These are phyloP conservation scores for Metarhizium album DNA, from an alignment of 2,329 filamentous ascomycete species.

Conservation along the genomic window DNA sequence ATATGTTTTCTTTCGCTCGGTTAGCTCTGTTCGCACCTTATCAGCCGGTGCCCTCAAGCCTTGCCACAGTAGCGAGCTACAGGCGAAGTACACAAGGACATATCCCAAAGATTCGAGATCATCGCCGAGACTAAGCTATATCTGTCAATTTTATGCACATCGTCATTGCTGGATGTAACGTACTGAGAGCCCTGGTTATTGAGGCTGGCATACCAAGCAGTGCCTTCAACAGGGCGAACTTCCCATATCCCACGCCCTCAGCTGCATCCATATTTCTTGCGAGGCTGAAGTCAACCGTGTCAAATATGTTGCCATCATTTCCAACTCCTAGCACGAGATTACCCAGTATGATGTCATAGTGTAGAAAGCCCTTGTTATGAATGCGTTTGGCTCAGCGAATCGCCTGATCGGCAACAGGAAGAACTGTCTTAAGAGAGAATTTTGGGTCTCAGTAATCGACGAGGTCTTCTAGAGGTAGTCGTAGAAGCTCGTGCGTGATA, in stretches of 20 bases:
- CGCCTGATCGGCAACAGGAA: slow-evolving; percentile 91
- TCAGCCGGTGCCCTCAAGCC: slow-evolving; percentile 17
- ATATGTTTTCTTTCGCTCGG: slow-evolving; percentile 18
- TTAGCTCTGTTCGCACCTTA: slow-evolving; percentile 49
- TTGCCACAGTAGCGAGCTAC: background rate
- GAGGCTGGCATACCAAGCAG: background rate
- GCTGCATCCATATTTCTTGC: slow-evolving; percentile 40
- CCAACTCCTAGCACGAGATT: slow-evolving; percentile 99
- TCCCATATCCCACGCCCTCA: background rate
- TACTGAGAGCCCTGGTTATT: background rate
- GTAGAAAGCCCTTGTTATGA: slow-evolving; percentile 98
- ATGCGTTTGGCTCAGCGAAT: slow-evolving; percentile 99
- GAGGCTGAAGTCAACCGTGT: slow-evolving; percentile 96
- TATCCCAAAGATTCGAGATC: background rate
- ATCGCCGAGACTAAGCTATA: background rate
- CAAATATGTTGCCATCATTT: slow-evolving; percentile 98
- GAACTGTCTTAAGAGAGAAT: slow-evolving; percentile 95
- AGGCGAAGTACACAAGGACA: background rate
- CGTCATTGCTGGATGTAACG: background rate
- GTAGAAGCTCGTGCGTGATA: slow-evolving; percentile 95
- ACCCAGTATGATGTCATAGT: slow-evolving; percentile 99
- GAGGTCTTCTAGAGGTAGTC: slow-evolving; percentile 88
- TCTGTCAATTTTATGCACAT: background rate
- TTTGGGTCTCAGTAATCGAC: slow-evolving; percentile 99
- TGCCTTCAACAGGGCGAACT: background rate